Conservation (phyloP, 2,329 filamentous ascomycete species). For the Neoascochyta sp. region DNA sequence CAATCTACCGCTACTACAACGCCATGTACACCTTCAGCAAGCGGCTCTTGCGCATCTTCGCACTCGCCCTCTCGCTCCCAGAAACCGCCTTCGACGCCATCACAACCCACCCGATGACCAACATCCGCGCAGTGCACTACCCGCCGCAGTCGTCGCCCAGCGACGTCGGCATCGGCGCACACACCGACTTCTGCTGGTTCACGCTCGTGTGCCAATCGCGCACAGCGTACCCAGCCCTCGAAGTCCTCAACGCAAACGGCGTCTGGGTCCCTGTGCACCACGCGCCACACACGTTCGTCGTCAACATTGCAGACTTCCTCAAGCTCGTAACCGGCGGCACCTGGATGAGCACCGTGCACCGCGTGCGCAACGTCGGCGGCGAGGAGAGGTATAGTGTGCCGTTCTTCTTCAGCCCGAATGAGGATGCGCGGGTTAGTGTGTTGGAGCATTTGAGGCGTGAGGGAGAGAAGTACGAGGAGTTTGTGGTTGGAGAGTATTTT, state of each 20-base stretch:
- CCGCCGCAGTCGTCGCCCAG: conserved; percentile 33
- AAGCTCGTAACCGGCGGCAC: conserved; percentile 42
- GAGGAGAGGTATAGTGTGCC: conserved; percentile 41
- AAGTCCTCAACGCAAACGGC: conserved; percentile 44
- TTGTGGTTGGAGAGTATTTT: conserved; percentile 34
- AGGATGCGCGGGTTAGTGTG: conserved; percentile 32
- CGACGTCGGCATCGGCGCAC: conserved; percentile 41
- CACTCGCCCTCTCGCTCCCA: conserved; percentile 41
- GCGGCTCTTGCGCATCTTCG: conserved; percentile 35
- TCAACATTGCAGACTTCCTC: conserved; percentile 43
- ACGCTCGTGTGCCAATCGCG: conserved; percentile 38
- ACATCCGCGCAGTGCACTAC: conserved; percentile 43
- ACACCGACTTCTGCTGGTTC: conserved; percentile 45
- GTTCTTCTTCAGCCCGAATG: conserved; percentile 41
- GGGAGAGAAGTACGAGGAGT: conserved; percentile 26
- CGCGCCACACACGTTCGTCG: conserved; percentile 37
- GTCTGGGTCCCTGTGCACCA: conserved; percentile 41
- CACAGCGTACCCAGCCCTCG: conserved; percentile 29
- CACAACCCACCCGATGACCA: conserved; percentile 43
- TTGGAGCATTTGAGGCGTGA: conserved; percentile 25
- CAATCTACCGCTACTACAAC: conserved; percentile 31
- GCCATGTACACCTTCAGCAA: conserved; percentile 30
- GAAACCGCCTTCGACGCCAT: conserved; percentile 40
- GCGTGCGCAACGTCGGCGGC: conserved; percentile 40
- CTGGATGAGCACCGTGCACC: conserved; percentile 42